Conservation (phyloP, 2,329 filamentous ascomycete species). For the Colletotrichum australisinense region DNA sequence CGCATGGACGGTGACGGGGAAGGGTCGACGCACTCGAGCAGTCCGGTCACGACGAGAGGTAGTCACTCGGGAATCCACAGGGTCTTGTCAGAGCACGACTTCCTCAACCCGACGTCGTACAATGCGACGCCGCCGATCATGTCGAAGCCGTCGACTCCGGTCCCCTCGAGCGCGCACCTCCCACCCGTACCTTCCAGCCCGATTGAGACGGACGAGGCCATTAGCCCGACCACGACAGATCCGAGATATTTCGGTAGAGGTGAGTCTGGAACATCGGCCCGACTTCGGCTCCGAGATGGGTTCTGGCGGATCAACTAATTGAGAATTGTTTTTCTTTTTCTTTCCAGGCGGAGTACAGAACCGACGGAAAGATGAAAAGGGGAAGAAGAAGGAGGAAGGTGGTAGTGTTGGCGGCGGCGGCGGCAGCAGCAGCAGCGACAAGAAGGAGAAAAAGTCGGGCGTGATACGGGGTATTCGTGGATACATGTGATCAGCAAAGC, state of each 20-base stretch:
- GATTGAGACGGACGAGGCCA: constrained; percentile 41
- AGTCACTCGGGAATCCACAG: constrained; percentile 48
- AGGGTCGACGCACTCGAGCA: constrained; percentile 43
- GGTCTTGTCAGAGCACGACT: constrained; percentile 58
- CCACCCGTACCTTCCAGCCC: constrained; percentile 51
- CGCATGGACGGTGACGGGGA: constrained; percentile 38
- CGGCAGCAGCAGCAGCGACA: constrained; percentile 38
- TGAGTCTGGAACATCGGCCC: constrained; percentile 43
- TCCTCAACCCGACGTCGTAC: constrained; percentile 53
- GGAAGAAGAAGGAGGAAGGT: constrained; percentile 56
- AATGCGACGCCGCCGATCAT: constrained; percentile 57
- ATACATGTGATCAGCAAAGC: constrained; percentile 42
- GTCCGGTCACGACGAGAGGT: constrained; percentile 49
- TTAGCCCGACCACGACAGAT: constrained; percentile 47
- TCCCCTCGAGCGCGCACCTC: constrained; percentile 45
- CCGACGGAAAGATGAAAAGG: constrained; percentile 61
- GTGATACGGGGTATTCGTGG: constrained; percentile 56
- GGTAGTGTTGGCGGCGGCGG: background rate
- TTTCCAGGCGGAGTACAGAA: constrained; percentile 59
- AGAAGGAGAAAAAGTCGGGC: constrained; percentile 51
- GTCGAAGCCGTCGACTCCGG: constrained; percentile 43
- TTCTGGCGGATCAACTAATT: constrained; percentile 38
- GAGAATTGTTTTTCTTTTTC: background rate
- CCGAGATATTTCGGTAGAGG: constrained; percentile 59
- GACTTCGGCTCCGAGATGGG: constrained; percentile 43